Base-by-base conservation (phyloP, 208 protist species). In the Lotmaria passim region DNA sequence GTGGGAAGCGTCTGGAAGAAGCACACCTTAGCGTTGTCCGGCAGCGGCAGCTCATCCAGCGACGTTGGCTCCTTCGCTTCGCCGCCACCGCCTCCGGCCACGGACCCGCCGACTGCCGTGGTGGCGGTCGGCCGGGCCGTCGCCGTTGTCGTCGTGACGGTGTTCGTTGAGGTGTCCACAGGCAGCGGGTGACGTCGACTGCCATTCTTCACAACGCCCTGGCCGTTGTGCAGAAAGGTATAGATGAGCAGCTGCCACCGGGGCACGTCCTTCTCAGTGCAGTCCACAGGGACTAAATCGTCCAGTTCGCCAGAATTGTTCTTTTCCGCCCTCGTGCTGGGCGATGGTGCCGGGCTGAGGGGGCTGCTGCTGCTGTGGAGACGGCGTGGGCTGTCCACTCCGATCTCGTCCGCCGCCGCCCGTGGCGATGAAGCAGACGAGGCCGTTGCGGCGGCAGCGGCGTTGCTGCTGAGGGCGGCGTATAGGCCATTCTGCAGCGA, bases 201-300 rank as follows among this genome's bases (percentile, higher is more conserved):
- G 31, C 33, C 23, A 4, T 28, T 7, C 60, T 19, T 51, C n/a
- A 28, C 19, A 4, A 21, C 24, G 17, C 46, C 44, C 26, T 59
- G 56, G n/a, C n/a, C 55, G 1, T 66, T 46, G 31, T 77, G 64
- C 28, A 50, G 56, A 21, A 56, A 47, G 39, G 61, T 65, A 38
- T 80, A 74, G 33, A 93, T 72, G 21, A 70, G 64, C 30, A 97
- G 79, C 57, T 86, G 61, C 90, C 93, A 97, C 58, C 82, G 79
- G 2, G 77, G 76, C 17, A 91, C 76, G n/a, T 59, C 70, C 15
- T 79, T 43, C 4, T 41, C 63, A 14, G 41, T 34, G 50, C 71
- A 61, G 47, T 62, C 44, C 1, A 77, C 46, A 12, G 63, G 56
- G 24, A 48, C 17, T 5, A 57, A 33, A 51, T 69, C 39, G 8